Evolutionary conservation across 495 filamentous ascomycete genomes (phyloP), one percentile per base, ranked within the genome.

Genomic region (Penicillium paradoxum): DNA sequence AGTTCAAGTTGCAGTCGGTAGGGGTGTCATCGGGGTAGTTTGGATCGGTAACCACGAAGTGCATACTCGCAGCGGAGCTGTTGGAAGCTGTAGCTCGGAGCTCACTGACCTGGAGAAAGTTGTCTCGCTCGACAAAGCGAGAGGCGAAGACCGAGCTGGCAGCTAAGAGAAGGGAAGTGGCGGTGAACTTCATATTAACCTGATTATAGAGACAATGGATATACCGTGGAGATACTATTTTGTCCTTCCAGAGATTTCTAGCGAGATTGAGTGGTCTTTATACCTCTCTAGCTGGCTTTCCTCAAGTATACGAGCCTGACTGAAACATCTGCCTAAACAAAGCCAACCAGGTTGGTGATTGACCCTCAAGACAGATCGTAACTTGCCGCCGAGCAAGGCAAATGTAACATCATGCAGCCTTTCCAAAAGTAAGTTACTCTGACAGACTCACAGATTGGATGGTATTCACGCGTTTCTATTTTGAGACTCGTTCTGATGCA

Each of bases 1-100:
- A 68, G 30, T 57, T 50, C 10, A 64, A n/a, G 13, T 68, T 61
- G 51, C 65, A 68, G 17, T 65, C 57, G 0, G 59, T 59, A 2
- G 62, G 62, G 2, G 65, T 65, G n/a, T 68, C 65, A 37, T 59
- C 41, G 2, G 62, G 57, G 34, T 65, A 66, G 40, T 62, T 62
- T 10, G 57, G 32, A 30, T 63, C 60, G 4, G 60, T 65, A 13
- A 64, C 30, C 18, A 53, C 30, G 18, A 68, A 65, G 38, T 61
- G 53, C 53, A 68, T 60, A 14, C 14, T 56, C 21, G 57, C 55
- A 18, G 38, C 48, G 13, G 25, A 10, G 17, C 6, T 13, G 6
- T 1, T 7, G 6, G 43, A 29, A 13, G 51, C 46, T 6, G 11
- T 29, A 17, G 57, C 57, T 22, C 25, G 22, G 29, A 65, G 56